Conservation (phyloP, 2,329 filamentous ascomycete genomes). For the Metarhizium brunneum region DNA sequence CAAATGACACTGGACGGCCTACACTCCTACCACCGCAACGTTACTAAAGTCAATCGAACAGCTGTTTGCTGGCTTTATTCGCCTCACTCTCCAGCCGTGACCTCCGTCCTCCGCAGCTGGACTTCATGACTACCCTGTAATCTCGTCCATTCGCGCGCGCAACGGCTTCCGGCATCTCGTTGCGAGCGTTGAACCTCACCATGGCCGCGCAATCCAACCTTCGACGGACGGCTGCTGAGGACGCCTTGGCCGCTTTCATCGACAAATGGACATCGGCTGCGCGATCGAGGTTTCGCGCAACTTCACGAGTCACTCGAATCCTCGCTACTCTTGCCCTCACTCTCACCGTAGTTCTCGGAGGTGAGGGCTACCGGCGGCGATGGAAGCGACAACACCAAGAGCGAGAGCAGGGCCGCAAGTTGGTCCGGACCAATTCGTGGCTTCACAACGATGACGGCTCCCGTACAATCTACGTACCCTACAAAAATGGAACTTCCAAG, state of each 20-base stretch:
- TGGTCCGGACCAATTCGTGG: slow-evolving; percentile 86
- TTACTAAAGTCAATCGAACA: too few relatives aligned
- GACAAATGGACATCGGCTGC: slow-evolving; percentile 48
- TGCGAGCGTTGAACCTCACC: slow-evolving; percentile 2
- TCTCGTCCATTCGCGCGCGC: background rate
- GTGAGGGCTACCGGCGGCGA: slow-evolving; percentile 70
- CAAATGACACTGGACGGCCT: background rate
- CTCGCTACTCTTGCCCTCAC: slow-evolving; percentile 68
- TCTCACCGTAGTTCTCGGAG: slow-evolving; percentile 67
- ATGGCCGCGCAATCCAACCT: slow-evolving; percentile 91
- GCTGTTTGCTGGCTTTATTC: background rate
- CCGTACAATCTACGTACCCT: slow-evolving; percentile 88
- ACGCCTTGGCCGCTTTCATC: slow-evolving; percentile 56
- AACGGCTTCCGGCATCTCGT: background rate
- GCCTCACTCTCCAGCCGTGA: background rate
- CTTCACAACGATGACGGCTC: slow-evolving; percentile 91
- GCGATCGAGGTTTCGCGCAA: slow-evolving; percentile 46
- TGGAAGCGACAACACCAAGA: slow-evolving; percentile 67
- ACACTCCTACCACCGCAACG: background rate
- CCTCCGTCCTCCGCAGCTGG: background rate
- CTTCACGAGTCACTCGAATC: slow-evolving; percentile 62
- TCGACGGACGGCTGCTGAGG: slow-evolving; percentile 53
- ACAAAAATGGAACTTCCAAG: slow-evolving; percentile 78
- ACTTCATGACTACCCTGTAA: background rate
- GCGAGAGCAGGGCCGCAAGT: slow-evolving; percentile 69